A percentile compares a stretch with the other conserved stretches of the same genome.
Conservation (phyloP, 495 filamentous ascomycete genomes). For the Hypoxylon fragiforme region DNA sequence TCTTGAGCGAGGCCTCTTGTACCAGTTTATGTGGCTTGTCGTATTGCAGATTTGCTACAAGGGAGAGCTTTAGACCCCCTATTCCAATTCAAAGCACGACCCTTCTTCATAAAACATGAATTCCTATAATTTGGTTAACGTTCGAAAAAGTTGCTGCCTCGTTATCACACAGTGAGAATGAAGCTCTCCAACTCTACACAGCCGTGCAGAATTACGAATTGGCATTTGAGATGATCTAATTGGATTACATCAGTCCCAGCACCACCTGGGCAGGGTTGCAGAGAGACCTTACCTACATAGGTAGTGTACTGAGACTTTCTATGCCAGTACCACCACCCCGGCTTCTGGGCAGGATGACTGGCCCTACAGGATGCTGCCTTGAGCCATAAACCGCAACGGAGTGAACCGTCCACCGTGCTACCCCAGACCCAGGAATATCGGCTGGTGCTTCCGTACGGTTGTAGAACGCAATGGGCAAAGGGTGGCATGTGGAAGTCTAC, state of each 20-base stretch:
- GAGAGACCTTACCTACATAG: neutral
- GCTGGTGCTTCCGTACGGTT: neutral
- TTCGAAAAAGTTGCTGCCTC: too few species aligned
- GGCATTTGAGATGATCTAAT: neutral
- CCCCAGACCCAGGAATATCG: slow-evolving; percentile 1
- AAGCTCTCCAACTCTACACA: neutral
- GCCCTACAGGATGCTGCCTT: too few species aligned
- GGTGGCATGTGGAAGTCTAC: too few species aligned
- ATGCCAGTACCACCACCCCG: too few species aligned
- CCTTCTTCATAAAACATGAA: neutral
- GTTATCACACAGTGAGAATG: too few species aligned
- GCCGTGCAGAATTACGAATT: neutral
- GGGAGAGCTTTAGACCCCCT: slow-evolving; percentile 1
- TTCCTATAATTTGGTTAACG: neutral
- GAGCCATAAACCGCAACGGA: too few species aligned
- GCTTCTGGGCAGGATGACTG: too few species aligned
- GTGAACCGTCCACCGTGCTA: neutral
- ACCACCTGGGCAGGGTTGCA: neutral
- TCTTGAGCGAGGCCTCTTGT: too few species aligned
- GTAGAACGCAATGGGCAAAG: too few species aligned
- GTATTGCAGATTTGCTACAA: too few species aligned
- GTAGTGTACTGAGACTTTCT: neutral
- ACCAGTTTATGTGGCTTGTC: neutral
- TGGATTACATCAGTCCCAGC: neutral
- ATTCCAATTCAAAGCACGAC: neutral